phyloP scores from a whole-genome alignment of 805 yeast species.

The Metschnikowia shivogae region DNA sequence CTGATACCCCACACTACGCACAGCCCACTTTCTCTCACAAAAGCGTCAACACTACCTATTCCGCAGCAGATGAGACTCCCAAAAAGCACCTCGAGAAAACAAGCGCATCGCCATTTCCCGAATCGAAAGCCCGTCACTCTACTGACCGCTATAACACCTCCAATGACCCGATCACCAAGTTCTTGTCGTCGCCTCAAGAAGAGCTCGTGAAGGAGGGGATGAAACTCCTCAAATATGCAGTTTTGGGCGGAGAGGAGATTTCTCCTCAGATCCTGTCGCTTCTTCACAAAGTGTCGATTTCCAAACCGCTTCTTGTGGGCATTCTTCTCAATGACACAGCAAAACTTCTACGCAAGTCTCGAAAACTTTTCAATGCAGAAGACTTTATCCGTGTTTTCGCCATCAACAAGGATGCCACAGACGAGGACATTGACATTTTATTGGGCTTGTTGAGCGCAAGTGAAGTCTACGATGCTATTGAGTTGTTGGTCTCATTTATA shows the following conservation, averaged over 20 bases:
- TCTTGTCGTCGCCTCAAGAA: slow-evolving; percentile 30
- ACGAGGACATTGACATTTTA: slow-evolving; percentile 20
- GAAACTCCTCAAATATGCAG: slow-evolving; percentile 33
- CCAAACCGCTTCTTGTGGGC: slow-evolving; percentile 26
- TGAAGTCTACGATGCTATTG: slow-evolving; percentile 27
- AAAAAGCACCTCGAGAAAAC: neutral
- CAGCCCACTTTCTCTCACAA: slow-evolving; percentile 13
- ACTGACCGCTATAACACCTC: slow-evolving; percentile 11
- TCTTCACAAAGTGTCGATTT: slow-evolving; percentile 26
- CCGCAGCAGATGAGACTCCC: neutral
- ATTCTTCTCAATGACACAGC: slow-evolving; percentile 31
- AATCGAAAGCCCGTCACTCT: neutral
- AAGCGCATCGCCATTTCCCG: neutral
- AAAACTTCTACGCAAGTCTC: slow-evolving; percentile 22
- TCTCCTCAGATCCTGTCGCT: slow-evolving; percentile 21
- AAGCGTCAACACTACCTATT: neutral
- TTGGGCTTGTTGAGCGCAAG: slow-evolving; percentile 23
- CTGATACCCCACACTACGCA: slow-evolving; percentile 13
- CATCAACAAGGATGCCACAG: slow-evolving; percentile 22
- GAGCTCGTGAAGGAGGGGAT: slow-evolving; percentile 34
- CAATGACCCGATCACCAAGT: slow-evolving; percentile 34
- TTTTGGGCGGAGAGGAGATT: slow-evolving; percentile 33
- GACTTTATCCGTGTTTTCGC: slow-evolving; percentile 34
- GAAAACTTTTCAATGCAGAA: slow-evolving; percentile 24
- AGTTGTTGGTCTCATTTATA: slow-evolving; percentile 26